A percentile compares a stretch with the other conserved stretches of the same genome.
These are phyloP conservation scores for Rhizopus arrhizus DNA, from an alignment of 371 early-diverging fungal species.

Conservation along the genomic window DNA sequence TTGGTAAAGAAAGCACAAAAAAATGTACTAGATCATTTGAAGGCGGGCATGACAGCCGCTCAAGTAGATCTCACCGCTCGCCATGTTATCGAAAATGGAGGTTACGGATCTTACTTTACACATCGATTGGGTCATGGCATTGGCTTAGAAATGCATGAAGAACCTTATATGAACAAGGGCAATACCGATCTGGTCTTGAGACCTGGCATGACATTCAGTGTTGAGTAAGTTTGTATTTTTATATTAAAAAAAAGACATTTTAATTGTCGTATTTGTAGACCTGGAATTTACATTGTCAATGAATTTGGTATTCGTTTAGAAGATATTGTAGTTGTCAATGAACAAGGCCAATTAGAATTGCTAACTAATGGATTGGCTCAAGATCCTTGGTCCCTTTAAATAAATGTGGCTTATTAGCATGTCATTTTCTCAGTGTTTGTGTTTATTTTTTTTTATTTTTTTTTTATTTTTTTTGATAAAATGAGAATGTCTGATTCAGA, in stretches of 20 bases:
- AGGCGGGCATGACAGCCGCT: conserved; percentile 39
- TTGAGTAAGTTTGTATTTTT: conserved; percentile 31
- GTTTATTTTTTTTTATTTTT: conserved; percentile 4
- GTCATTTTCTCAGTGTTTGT: not conserved
- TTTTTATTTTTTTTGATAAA: conserved; percentile 4
- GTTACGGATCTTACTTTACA: conserved; percentile 54
- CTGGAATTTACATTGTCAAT: conserved; percentile 56
- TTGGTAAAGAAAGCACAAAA: conserved; percentile 55
- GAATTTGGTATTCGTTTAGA: conserved; percentile 62
- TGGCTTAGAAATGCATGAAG: conserved; percentile 63
- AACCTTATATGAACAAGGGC: conserved; percentile 62
- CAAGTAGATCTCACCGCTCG: conserved; percentile 60
- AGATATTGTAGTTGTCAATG: conserved; percentile 61
- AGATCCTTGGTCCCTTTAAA: conserved; percentile 50
- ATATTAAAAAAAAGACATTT: not conserved
- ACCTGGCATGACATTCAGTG: conserved; percentile 62
- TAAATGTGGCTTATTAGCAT: conserved; percentile 5
- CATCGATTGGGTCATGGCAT: conserved; percentile 67
- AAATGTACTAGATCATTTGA: conserved; percentile 39
- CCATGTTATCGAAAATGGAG: conserved; percentile 42
- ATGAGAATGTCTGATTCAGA: conserved; percentile 11
- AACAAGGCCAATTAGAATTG: conserved; percentile 50
- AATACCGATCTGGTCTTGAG: conserved; percentile 44
- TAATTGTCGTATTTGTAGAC: conserved; percentile 14
- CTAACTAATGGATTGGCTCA: conserved; percentile 54